phyloP scores from a whole-genome alignment of 768 basidiomycete genomes.

The Hygrophorus pudorinus region DNA sequence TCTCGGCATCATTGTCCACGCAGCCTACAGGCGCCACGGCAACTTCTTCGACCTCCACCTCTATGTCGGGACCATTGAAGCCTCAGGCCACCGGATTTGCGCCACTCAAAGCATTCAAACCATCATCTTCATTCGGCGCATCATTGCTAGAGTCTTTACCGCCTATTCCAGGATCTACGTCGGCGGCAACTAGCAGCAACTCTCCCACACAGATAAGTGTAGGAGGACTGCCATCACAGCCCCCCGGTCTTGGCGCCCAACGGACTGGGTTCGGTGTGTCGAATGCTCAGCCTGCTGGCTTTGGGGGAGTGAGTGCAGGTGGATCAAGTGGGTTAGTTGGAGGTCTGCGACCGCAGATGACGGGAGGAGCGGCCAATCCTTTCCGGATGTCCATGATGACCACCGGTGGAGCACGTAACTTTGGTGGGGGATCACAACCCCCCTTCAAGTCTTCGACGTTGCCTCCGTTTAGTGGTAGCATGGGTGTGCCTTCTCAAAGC shows the following conservation, averaged over 20 bases:
- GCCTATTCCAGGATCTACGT: slow-evolving; percentile 52
- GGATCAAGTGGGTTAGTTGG: slow-evolving; percentile 24
- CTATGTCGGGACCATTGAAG: slow-evolving; percentile 23
- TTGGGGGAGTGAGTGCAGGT: slow-evolving; percentile 23
- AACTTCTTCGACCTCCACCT: slow-evolving; percentile 16
- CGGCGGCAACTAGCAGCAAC: slow-evolving; percentile 25
- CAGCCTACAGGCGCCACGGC: slow-evolving; percentile 40
- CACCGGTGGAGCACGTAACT: neutral
- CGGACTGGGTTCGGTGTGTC: slow-evolving; percentile 16
- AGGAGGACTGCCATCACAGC: slow-evolving; percentile 5
- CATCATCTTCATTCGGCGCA: slow-evolving; percentile 71
- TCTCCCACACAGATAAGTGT: slow-evolving; percentile 12
- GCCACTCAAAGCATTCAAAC: slow-evolving; percentile 75
- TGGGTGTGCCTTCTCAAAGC: neutral
- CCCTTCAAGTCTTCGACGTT: neutral
- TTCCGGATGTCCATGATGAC: slow-evolving; percentile 48
- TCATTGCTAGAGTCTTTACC: slow-evolving; percentile 66
- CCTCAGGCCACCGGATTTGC: slow-evolving; percentile 43
- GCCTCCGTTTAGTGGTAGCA: slow-evolving; percentile 2
- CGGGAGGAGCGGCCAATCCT: slow-evolving; percentile 53
- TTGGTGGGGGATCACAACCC: neutral
- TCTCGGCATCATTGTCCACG: slow-evolving; percentile 36
- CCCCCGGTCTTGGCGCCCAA: slow-evolving; percentile 6
- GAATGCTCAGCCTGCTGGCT: slow-evolving; percentile 28
- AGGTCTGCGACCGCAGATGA: slow-evolving; percentile 52